Base-by-base conservation (phyloP, 441 rosid species). In the Corymbia citriodora region DNA sequence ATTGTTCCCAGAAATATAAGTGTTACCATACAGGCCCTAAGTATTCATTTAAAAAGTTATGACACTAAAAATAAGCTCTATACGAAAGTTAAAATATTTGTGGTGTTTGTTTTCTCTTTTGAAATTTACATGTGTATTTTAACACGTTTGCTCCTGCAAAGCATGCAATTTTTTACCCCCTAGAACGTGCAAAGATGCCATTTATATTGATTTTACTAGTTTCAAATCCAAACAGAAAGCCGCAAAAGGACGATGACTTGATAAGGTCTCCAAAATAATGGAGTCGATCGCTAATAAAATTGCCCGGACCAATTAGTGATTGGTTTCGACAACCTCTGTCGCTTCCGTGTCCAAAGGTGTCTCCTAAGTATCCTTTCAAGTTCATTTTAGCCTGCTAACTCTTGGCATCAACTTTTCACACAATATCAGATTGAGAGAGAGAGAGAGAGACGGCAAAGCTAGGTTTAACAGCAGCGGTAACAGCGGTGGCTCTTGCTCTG, bases 391-490 rank as follows among this genome's bases (percentile, higher is more conserved):
- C 83, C 50, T 6, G 25, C 40, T 10, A 36, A 36, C 19, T 36
- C 15, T 17, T 74, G 2, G 29, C 0, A 21, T 13, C 83, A 36
- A 74, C 83, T 74, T 72, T 19, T 27, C 82, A 36, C 49, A 40
- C 29, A 11, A 36, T 36, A 19, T 72, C 49, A 36, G 49, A 72
- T 19, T 36, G 25, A 72, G 10, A 19, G 49, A 36, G 23, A 33
- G 25, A 72, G 10, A 19, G 49, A 70, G 82, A 72, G 82, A 94
- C 94, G 96, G 91, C 92, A 72, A 36, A 19, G 49, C 49, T 36
- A 72, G 27, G 82, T 72, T 72, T 36, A 72, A 36, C 49, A 15
- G 15, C 93, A 31, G 1, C 92, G 92, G 11, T 31, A 23, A 10
- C 17, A 13, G n/a, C 25, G 65, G 33, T 4, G 50, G 82, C 29